Evolutionary conservation across 805 yeast species (phyloP).

Genomic region (Barnettozyma salicaria): DNA sequence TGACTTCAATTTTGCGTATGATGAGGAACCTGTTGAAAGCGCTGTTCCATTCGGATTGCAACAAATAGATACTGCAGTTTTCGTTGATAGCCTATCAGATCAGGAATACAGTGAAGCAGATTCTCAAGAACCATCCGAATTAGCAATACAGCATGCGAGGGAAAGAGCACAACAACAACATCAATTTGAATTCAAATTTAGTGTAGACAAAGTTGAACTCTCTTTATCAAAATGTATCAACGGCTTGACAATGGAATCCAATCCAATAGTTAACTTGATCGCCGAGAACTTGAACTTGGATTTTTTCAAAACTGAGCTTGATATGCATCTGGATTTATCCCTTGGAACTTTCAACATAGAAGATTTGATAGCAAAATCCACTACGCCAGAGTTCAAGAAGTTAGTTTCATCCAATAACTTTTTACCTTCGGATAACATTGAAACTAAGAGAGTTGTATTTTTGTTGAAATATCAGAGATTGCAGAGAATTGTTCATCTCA

Average conservation of each 20-base stretch:
- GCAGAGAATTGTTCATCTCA: slow-evolving; percentile 52
- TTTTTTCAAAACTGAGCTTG: slow-evolving; percentile 53
- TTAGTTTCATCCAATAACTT: slow-evolving; percentile 60
- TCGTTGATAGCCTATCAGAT: slow-evolving; percentile 14
- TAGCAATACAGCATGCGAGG: slow-evolving; percentile 2
- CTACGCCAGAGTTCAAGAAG: slow-evolving; percentile 57
- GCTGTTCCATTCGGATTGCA: slow-evolving; percentile 25
- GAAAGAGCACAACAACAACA: slow-evolving; percentile 41
- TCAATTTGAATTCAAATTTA: slow-evolving; percentile 64
- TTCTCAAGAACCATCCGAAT: slow-evolving; percentile 2
- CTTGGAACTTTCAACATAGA: slow-evolving; percentile 64
- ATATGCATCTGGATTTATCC: slow-evolving; percentile 58
- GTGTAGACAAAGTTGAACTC: slow-evolving; percentile 56
- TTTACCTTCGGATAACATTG: slow-evolving; percentile 32
- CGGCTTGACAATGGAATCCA: slow-evolving; percentile 52
- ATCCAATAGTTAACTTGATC: slow-evolving; percentile 63
- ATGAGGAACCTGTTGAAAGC: slow-evolving; percentile 29
- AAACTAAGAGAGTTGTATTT: slow-evolving; percentile 45
- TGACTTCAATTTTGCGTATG: slow-evolving; percentile 16
- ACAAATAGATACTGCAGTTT: slow-evolving; percentile 7
- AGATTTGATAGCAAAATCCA: slow-evolving; percentile 64
- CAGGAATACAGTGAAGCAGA: slow-evolving; percentile 1
- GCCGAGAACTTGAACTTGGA: slow-evolving; percentile 58
- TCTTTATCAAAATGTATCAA: slow-evolving; percentile 64
- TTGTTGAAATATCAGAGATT: slow-evolving; percentile 50